Evolutionary conservation across 495 filamentous ascomycete genomes (phyloP), one percentile per base, ranked within the genome.

Genomic region (Poronia punctata): DNA sequence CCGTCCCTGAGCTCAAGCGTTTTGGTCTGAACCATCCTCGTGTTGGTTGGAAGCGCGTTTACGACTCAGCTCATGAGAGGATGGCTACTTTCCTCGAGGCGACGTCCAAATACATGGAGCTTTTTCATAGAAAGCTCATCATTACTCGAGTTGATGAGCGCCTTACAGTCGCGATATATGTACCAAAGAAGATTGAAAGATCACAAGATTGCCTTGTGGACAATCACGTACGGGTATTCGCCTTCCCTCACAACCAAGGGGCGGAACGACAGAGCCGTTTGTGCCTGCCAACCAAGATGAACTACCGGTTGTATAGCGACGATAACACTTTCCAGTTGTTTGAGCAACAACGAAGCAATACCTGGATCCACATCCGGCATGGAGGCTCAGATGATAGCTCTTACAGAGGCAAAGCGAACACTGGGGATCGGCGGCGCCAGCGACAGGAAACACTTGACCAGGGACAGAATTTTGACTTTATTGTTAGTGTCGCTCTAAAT

Each of bases 111-210:
- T 36, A 49, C 2, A 31, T 72, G 3, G 66, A 65, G 31, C 30
- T 65, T 0, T 75, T 71, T 37, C 63, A 73, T 41, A 53, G 54
- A 8, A 74, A 73, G 33, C 46, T 75, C 3, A 62, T 75, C 19
- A 49, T 72, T 9, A 41, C 72, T 14, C 58, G 46, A 6, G 53
- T 69, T n/a, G 61, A 70, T 35, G 59, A 70, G 37, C 55, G 71
- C 7, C 54, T 75, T 9, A 72, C 65, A 3, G 21, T 75, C 7
- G 71, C 61, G 4, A 65, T 75, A 15, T 75, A 75, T 41, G 45
- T 75, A 4, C 71, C 71, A 4, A 51, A 56, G 40, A 64, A 63
- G 49, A 48, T 72, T 10, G 53, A 54, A 22, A 53, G 40, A 16
- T 40, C 53, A 8, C 24, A 62, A 21, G 70, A 72, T 38, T 53